Conservation (phyloP, 2,329 filamentous ascomycete genomes). For the Colletotrichum lindemuthianum region DNA sequence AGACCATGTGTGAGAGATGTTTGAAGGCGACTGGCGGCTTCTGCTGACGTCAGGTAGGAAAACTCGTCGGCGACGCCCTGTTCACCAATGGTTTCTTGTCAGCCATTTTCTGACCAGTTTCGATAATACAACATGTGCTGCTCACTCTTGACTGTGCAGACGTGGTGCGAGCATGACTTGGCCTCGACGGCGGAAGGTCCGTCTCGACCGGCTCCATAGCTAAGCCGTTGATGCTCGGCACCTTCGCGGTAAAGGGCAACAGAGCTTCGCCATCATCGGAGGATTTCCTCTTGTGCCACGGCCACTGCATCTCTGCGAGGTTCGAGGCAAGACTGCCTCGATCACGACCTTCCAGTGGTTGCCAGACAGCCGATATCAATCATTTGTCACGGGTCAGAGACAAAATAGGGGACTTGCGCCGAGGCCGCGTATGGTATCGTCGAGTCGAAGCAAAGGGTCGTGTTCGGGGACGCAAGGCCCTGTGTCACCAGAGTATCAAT, state of each 20-base stretch:
- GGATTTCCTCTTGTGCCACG: slow-evolving; percentile 46
- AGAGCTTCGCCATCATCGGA: slow-evolving; percentile 45
- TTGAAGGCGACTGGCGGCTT: slow-evolving; percentile 79
- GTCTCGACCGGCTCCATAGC: slow-evolving; percentile 40
- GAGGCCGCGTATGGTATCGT: slow-evolving; percentile 18
- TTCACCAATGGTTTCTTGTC: not conserved
- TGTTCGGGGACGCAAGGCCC: slow-evolving; percentile 21
- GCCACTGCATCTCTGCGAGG: slow-evolving; percentile 48
- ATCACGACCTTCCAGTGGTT: slow-evolving; percentile 33
- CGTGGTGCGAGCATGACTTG: slow-evolving; percentile 58
- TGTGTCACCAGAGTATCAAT: slow-evolving; percentile 30
- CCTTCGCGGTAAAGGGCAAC: slow-evolving; percentile 45
- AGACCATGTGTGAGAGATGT: slow-evolving; percentile 89
- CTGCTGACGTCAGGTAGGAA: slow-evolving; percentile 76
- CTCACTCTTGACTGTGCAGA: slow-evolving; percentile 67
- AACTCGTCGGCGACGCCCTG: slow-evolving; percentile 69
- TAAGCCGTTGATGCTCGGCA: slow-evolving; percentile 45
- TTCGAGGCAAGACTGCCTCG: slow-evolving; percentile 25
- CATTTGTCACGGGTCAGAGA: slow-evolving; percentile 28
- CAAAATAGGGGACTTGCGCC: slow-evolving; percentile 34
- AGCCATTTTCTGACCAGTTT: not conserved
- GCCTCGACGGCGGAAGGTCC: slow-evolving; percentile 47
- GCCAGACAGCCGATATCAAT: slow-evolving; percentile 18
- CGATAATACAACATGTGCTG: not conserved
- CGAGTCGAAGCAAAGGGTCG: slow-evolving; percentile 9